Evolutionary conservation across 1,284 basidiomycete species (phyloP), one percentile per base, ranked within the genome.

Genomic region (Ceratorhiza oryzae-sativae): DNA sequence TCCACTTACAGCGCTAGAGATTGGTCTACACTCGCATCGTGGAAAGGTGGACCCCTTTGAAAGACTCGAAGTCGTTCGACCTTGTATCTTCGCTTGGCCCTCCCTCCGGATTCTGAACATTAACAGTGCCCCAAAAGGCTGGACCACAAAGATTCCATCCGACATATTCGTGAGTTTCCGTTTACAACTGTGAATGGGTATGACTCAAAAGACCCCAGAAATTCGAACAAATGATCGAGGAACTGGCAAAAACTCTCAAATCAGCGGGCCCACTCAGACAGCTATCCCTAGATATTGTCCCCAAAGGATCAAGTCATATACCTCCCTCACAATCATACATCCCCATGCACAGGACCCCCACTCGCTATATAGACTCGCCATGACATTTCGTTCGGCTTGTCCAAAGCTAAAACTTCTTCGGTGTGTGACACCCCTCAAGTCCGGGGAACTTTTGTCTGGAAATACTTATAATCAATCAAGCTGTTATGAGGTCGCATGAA

Each of bases 71-170:
- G 39, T 61, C 9, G 59, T 45, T 4, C 5, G 27, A 25, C 39
- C 59, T 15, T 61, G 59, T 45, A 41, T 45, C 13, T 18, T 15
- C 27, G 39, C 59, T 30, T 61, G 59, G 59, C 59, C 59, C 45
- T 34, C n/a, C 10, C 25, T 61, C 13, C n/a, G 27, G 41, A 61
- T 45, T 10, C 18, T 61, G 34, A 61, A 45, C 25, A 12, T 61
- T 5, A n/a, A 45, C 15, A 61, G 59, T 27, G 53, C 6, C 12
- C 18, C n/a, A 9, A 27, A 8, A 27, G 25, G 12, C 12, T 12
- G n/a, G n/a, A n/a, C n/a, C n/a, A n/a, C n/a, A n/a, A n/a, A n/a
- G n/a, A n/a, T n/a, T n/a, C n/a, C n/a, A n/a, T n/a, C n/a, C n/a
- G n/a, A n/a, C n/a, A n/a, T n/a, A n/a, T n/a, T n/a, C n/a, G n/a